These are phyloP conservation scores for Termitomyces sp. DNA, from an alignment of 768 basidiomycete species.

Conservation along the genomic window DNA sequence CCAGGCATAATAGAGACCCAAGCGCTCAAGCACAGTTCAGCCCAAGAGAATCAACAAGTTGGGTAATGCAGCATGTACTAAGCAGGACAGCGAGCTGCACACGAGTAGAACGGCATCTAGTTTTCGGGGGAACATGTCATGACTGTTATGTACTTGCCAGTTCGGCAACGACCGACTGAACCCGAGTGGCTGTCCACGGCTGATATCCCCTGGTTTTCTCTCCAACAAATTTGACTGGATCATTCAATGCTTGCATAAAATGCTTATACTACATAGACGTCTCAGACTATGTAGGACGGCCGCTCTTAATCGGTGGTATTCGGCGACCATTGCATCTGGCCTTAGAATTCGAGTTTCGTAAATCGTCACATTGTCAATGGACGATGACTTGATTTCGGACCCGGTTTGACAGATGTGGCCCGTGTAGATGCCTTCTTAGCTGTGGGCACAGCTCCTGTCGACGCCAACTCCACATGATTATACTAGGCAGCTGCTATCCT, in stretches of 20 bases:
- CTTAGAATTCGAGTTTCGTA: background rate
- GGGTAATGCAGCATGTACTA: background rate
- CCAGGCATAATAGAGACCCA: conserved; percentile 5
- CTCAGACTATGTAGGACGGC: background rate
- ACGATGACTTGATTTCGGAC: background rate
- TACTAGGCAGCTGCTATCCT: background rate
- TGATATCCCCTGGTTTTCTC: background rate
- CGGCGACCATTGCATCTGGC: background rate
- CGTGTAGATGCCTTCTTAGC: background rate
- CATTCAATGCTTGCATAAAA: background rate
- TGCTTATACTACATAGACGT: background rate
- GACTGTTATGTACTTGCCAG: conserved; percentile 5
- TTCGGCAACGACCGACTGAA: conserved; percentile 7
- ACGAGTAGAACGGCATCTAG: conserved; percentile 1
- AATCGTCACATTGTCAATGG: background rate
- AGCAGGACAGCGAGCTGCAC: conserved; percentile 6
- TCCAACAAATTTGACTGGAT: background rate
- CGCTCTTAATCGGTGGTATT: background rate
- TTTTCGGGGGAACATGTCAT: conserved; percentile 5
- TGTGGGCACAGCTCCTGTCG: background rate
- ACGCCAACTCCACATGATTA: background rate
- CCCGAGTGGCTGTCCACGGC: background rate
- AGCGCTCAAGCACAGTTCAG: background rate
- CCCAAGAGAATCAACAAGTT: background rate
- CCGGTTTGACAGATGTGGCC: background rate